Percentiles rank a stretch among this genome's conserved stretches.
These are phyloP conservation scores for Suaeda aralocaspica DNA, from an alignment of 148 eudicot genomes.

Conservation along the genomic window DNA sequence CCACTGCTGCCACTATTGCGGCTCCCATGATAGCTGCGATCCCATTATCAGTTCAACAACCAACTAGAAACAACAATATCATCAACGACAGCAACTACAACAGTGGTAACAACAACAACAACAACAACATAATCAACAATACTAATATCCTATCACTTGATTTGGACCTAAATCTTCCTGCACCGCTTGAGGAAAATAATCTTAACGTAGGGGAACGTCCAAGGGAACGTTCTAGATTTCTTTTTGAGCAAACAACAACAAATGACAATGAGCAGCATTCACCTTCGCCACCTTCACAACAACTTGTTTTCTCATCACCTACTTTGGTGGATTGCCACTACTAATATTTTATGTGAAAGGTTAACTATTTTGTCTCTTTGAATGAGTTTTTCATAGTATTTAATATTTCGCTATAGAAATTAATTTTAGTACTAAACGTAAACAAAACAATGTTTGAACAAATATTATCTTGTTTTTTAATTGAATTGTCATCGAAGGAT, in stretches of 20 bases:
- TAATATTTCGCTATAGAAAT: background rate
- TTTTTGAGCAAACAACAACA: constrained; percentile 20
- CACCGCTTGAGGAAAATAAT: constrained; percentile 25
- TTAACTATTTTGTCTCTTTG: background rate
- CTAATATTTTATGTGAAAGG: constrained; percentile 24
- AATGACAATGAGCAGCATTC: constrained; percentile 15
- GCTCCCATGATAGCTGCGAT: constrained; percentile 11
- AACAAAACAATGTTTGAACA: background rate
- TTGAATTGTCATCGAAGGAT: background rate
- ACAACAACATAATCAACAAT: background rate
- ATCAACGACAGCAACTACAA: background rate
- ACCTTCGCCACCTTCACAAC: constrained; percentile 17
- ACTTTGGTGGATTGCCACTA: constrained; percentile 44
- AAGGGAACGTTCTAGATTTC: constrained; percentile 17
- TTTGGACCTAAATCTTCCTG: constrained; percentile 44
- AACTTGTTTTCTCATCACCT: constrained; percentile 27
- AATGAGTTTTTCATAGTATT: background rate
- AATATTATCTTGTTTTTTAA: background rate
- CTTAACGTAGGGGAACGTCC: constrained; percentile 6
- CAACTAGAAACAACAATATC: background rate
- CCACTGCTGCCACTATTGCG: background rate
- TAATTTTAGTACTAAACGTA: background rate
- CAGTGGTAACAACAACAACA: too few species aligned
- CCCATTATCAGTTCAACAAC: background rate
- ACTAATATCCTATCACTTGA: constrained; percentile 22